These are phyloP conservation scores for Viola odorata DNA, from an alignment of 345 rosid genomes.

Conservation along the genomic window DNA sequence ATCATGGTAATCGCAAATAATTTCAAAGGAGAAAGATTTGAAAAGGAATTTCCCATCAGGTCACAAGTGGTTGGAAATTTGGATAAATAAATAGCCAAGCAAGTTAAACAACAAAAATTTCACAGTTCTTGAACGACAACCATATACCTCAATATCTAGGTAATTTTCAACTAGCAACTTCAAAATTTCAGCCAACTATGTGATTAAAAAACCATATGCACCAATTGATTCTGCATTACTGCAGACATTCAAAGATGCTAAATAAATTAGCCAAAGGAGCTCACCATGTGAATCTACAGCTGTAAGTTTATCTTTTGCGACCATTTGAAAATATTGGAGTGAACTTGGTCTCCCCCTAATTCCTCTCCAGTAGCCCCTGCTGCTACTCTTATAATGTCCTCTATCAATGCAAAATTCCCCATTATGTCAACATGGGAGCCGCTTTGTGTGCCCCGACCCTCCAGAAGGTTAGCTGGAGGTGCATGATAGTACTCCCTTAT, in stretches of 20 bases:
- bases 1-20: neutral
- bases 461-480: constrained; percentile 78
- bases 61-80: neutral
- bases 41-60: neutral
- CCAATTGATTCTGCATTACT: neutral
- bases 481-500: constrained; percentile 72
- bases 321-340: constrained; percentile 81
- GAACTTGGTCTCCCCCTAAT: constrained; percentile 70
- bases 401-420: constrained; percentile 92
- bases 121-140: neutral
- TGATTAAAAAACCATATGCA: neutral
- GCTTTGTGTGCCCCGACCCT: constrained; percentile 89
- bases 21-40: neutral
- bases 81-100: neutral
- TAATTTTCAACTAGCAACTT: neutral
- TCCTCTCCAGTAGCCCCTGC: constrained; percentile 82
- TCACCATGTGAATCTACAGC: constrained; percentile 34
- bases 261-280: constrained; percentile 1
- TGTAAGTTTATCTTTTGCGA: constrained; percentile 62
- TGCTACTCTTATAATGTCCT: constrained; percentile 75
- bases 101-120: neutral
- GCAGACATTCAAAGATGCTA: neutral
- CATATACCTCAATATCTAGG: neutral
- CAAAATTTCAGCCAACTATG: no score
- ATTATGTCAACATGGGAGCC: constrained; percentile 89